Evolutionary conservation across 345 rosid genomes (phyloP).

Genomic region (Hibiscus tridactylites): DNA sequence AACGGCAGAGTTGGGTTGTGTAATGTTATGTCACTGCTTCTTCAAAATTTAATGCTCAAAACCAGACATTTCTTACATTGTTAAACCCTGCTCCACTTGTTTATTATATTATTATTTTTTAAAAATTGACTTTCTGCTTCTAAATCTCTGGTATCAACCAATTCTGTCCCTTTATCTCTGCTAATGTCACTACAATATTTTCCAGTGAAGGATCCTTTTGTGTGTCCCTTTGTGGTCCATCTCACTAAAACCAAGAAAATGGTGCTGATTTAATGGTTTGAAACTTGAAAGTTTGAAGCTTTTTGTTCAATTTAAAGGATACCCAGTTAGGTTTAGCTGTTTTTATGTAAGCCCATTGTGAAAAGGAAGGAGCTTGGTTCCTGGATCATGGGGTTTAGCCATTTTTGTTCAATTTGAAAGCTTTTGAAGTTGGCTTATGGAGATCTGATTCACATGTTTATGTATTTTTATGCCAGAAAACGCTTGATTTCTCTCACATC

Average conservation of each 20-base stretch:
- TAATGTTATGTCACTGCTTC: slow-evolving; percentile 11
- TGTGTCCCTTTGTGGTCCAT: neutral
- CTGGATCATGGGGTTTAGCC: slow-evolving; percentile 10
- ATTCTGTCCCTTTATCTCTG: slow-evolving; percentile 16
- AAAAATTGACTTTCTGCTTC: neutral
- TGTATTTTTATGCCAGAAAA: neutral
- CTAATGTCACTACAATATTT: slow-evolving; percentile 16
- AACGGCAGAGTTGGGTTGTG: slow-evolving; percentile 6
- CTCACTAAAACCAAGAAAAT: neutral
- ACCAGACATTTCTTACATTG: slow-evolving; percentile 16
- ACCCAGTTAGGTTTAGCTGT: slow-evolving; percentile 19
- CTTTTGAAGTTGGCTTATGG: slow-evolving; percentile 2
- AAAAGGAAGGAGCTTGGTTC: neutral
- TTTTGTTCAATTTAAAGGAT: slow-evolving; percentile 12
- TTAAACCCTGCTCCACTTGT: slow-evolving; percentile 1
- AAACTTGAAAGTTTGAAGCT: slow-evolving; percentile 10
- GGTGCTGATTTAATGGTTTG: slow-evolving; percentile 7
- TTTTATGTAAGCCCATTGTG: slow-evolving; percentile 10
- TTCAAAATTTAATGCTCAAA: slow-evolving; percentile 23
- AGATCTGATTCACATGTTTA: slow-evolving; percentile 5
- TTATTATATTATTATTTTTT: neutral
- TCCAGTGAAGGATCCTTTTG: slow-evolving; percentile 1
- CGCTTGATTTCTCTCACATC: neutral
- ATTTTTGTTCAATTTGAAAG: neutral
- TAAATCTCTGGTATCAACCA: slow-evolving; percentile 2